phyloP scores from a whole-genome alignment of 2,329 filamentous ascomycete genomes.

The Pleochaeta shiraiana region DNA sequence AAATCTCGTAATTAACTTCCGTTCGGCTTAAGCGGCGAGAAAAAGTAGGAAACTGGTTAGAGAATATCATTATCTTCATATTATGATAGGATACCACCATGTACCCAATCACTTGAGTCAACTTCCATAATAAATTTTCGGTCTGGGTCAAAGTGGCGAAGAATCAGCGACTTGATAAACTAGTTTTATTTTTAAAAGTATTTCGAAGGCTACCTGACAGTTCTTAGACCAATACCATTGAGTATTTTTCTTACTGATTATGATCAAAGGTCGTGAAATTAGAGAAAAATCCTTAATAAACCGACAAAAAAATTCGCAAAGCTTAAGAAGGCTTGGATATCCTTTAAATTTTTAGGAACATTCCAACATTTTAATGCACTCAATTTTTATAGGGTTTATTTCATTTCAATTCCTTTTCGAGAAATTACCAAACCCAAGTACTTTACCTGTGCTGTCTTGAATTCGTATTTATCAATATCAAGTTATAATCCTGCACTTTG shows the following conservation, averaged over 20 bases:
- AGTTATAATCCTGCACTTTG: not conserved
- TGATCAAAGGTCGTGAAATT: not conserved
- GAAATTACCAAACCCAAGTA: not conserved
- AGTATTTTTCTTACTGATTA: not conserved
- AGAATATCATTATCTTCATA: too few species aligned
- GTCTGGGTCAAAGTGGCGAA: not conserved
- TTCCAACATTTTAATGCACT: not conserved
- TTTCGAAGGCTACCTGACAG: too few species aligned
- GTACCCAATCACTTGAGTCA: not conserved
- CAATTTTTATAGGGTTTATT: not conserved
- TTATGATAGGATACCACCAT: not conserved
- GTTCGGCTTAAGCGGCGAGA: too few species aligned
- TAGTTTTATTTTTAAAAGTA: too few species aligned
- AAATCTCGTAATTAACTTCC: too few species aligned
- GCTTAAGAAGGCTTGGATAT: not conserved
- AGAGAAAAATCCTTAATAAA: slow-evolving; percentile 1
- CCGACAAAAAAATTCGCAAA: slow-evolving; percentile 2
- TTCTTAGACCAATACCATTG: too few species aligned
- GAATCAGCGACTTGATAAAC: not conserved
- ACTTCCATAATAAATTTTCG: not conserved
- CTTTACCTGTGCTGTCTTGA: not conserved
- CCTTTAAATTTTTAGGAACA: not conserved
- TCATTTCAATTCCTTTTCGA: not conserved
- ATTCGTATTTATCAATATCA: not conserved
- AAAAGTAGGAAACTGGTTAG: too few species aligned